A percentile compares a stretch with the other conserved stretches of the same genome.
phyloP scores from a whole-genome alignment of 345 rosid genomes.

The Citrus trifoliata region DNA sequence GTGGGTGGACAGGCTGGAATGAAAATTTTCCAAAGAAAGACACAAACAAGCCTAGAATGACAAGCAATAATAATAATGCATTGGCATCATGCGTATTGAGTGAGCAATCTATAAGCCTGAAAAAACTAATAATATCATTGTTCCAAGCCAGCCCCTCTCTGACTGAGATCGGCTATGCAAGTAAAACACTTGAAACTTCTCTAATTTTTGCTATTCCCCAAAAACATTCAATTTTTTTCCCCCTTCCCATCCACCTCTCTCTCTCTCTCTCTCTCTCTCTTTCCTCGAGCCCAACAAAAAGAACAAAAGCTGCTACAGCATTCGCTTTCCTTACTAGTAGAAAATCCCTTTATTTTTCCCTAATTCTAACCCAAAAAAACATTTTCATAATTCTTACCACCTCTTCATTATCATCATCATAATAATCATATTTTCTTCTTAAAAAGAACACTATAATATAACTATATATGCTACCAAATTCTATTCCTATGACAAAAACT shows the following conservation, averaged over 20 bases:
- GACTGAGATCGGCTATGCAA: background rate
- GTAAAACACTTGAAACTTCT: background rate
- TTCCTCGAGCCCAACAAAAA: slow-evolving; percentile 23
- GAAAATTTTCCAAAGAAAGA: background rate
- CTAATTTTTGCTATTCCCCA: background rate
- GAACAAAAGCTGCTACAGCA: slow-evolving; percentile 18
- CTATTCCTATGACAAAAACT: background rate
- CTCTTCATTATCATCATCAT: background rate
- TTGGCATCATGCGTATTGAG: background rate
- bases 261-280: background rate
- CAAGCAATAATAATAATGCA: background rate
- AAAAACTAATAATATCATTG: too few species aligned
- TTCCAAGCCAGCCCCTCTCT: background rate
- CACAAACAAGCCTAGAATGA: background rate
- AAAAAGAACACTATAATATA: background rate
- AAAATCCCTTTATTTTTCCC: slow-evolving; percentile 10
- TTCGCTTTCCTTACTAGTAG: background rate
- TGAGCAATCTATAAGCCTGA: background rate
- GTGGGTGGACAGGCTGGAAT: background rate
- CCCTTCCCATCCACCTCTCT: background rate
- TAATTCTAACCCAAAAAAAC: slow-evolving; percentile 26
- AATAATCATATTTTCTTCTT: background rate
- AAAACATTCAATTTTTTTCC: background rate
- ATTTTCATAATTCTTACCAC: background rate
- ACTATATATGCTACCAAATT: background rate